Base-by-base conservation (phyloP, 2,329 filamentous ascomycete genomes). In the Botrytis byssoidea region DNA sequence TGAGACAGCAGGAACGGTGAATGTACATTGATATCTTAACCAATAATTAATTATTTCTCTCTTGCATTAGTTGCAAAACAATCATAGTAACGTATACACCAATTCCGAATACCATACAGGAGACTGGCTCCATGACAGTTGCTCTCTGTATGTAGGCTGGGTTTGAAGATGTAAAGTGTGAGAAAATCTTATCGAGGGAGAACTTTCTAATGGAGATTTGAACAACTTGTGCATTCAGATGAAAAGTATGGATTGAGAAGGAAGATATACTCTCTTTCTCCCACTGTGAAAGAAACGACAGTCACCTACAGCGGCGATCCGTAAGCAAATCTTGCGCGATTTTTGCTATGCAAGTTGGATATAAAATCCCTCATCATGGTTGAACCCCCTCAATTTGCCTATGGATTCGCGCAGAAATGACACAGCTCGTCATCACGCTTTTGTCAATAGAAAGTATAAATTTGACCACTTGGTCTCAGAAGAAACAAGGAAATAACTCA, bases 51-150 rank as follows among this genome's bases (percentile, higher is more conserved):
- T 32, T 55, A 12, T 73, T 73, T 35, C 46, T 73, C 46, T 73
- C 72, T 64, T 73, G 72, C 59, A 73, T 69, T 2, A 73, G 0
- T 64, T 73, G 72, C 57, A 73, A 44, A 66, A 73, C 55, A 6
- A 73, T 64, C 72, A 73, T 73, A 48, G 72, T 55, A 10, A 73
- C 37, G 9, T 40, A 73, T n/a, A 73, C 44, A n/a, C 72, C 72
- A 44, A 73, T 70, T 48, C 72, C 72, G 16, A 73, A 63, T 32
- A 74, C 48, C 73, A 64, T 74, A 46, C 74, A 66, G 71, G 65
- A 68, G n/a, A 68, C 40, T 64, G 67, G 72, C 40, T 74, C 69
- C 64, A 73, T 73, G 9, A 51, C 59, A 46, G 48, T 48, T 48
- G 10, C 37, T 61, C 70, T 63, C 12, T 46, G 42, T 29, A 55